A percentile compares a stretch with the other conserved stretches of the same genome.
Evolutionary conservation across 2,329 filamentous ascomycete species (phyloP).

Genomic region (Pyrenophora teres): DNA sequence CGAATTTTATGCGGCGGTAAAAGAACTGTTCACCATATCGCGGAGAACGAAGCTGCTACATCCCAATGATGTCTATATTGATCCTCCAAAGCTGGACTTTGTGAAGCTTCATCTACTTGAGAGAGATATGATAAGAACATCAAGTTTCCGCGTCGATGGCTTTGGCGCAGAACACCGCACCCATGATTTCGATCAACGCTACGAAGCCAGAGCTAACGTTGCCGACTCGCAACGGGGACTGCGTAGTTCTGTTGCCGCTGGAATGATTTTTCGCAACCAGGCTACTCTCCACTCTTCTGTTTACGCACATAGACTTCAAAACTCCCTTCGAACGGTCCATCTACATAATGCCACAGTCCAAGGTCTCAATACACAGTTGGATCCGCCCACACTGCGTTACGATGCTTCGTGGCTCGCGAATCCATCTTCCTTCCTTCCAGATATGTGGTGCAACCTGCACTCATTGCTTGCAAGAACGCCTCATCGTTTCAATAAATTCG

Average conservation of each 20-base stretch:
- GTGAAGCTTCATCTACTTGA: constrained; percentile 23
- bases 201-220: constrained; percentile 23
- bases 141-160: constrained; percentile 32
- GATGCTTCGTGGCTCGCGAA: constrained; percentile 29
- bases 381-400: constrained; percentile 17
- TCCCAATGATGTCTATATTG: constrained; percentile 3
- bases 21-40: constrained; percentile 32
- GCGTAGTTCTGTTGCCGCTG: constrained; percentile 18
- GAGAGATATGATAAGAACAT: constrained; percentile 38
- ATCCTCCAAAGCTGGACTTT: constrained; percentile 2
- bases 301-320: not conserved
- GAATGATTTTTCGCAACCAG: constrained; percentile 22
- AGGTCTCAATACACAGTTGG: not conserved
- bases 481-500: constrained; percentile 16
- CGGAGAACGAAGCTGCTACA: constrained; percentile 22
- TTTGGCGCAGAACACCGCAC: constrained; percentile 43
- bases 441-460: constrained; percentile 34
- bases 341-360: constrained; percentile 8
- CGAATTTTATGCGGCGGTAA: constrained; percentile 27
- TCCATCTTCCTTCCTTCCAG: constrained; percentile 7
- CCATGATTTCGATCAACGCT: constrained; percentile 22
- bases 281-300: constrained; percentile 15
- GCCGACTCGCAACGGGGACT: constrained; percentile 9
- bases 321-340: constrained; percentile 8
- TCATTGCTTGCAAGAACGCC: not conserved